Conservation (phyloP, 2,329 filamentous ascomycete species). For the Myriosclerotinia curreyana region DNA sequence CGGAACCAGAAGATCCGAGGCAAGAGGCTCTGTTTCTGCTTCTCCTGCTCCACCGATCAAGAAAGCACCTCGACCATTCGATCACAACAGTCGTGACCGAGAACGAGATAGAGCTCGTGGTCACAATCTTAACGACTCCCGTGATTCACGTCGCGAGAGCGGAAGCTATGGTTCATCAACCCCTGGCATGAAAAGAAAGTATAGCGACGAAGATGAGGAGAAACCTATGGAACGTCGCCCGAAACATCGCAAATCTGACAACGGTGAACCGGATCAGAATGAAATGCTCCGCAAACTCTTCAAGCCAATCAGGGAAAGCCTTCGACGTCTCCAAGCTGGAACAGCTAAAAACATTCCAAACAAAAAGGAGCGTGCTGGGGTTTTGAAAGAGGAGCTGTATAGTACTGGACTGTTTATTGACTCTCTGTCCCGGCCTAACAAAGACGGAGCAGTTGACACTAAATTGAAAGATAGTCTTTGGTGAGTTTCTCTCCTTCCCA, state of each 20-base stretch:
- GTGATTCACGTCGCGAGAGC: conserved; percentile 30
- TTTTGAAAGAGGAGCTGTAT: conserved; percentile 59
- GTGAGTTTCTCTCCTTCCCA: conserved; percentile 28
- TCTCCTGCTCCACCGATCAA: conserved; percentile 62
- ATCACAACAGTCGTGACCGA: conserved; percentile 49
- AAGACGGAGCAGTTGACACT: conserved; percentile 27
- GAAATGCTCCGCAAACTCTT: conserved; percentile 39
- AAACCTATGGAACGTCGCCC: conserved; percentile 48
- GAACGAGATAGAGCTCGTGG: conserved; percentile 49
- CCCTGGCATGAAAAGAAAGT: conserved; percentile 58
- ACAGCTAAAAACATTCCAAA: conserved; percentile 61
- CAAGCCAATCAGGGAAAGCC: conserved; percentile 58
- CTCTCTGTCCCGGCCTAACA: conserved; percentile 33
- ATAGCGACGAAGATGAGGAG: conserved; percentile 53
- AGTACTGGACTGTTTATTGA: conserved; percentile 62
- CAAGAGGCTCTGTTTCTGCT: conserved; percentile 60
- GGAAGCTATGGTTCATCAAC: conserved; percentile 31
- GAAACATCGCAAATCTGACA: conserved; percentile 54
- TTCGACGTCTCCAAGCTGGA: conserved; percentile 57
- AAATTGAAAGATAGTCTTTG: conserved; percentile 36
- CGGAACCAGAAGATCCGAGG: conserved; percentile 58
- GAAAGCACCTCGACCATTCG: conserved; percentile 42
- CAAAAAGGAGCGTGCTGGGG: conserved; percentile 58
- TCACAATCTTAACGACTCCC: conserved; percentile 43
- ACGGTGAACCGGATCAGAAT: conserved; percentile 36